Conservation (phyloP, 2,329 filamentous ascomycete genomes). For the Bipolaris victoriae region DNA sequence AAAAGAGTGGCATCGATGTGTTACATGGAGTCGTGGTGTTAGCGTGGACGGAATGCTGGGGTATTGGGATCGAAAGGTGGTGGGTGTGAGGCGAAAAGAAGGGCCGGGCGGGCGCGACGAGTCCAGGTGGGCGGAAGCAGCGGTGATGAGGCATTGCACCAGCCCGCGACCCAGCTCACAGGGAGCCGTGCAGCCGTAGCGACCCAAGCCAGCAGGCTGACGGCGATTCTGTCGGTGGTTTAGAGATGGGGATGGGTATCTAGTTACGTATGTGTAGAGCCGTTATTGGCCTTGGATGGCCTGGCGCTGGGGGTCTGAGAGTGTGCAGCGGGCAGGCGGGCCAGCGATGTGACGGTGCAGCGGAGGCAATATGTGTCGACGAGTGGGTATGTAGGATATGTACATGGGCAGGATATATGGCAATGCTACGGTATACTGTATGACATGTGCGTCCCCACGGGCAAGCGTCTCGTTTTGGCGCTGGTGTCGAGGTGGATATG, state of each 20-base stretch:
- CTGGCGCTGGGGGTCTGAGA: too few species aligned
- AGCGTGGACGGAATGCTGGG: constrained; percentile 7
- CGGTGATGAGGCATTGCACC: constrained; percentile 3
- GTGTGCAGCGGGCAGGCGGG: too few species aligned
- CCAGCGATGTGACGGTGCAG: too few species aligned
- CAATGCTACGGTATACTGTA: too few species aligned
- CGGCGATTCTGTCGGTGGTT: constrained; percentile 6
- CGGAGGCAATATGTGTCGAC: too few species aligned
- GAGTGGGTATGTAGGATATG: too few species aligned
- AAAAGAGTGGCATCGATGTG: constrained; percentile 19
- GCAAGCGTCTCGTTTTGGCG: constrained; percentile 15
- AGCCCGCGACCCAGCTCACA: constrained; percentile 10
- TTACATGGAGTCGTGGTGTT: constrained; percentile 16
- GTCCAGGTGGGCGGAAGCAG: constrained; percentile 23
- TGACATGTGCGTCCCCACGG: too few species aligned
- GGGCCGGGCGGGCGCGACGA: constrained; percentile 22
- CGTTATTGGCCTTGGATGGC: too few species aligned
- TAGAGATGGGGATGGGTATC: not conserved
- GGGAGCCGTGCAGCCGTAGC: constrained; percentile 4
- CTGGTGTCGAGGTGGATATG: constrained; percentile 10
- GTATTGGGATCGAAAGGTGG: constrained; percentile 15
- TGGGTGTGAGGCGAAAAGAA: constrained; percentile 9
- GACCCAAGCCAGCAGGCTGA: constrained; percentile 4
- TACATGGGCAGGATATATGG: too few species aligned
- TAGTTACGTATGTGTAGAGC: too few species aligned